Evolutionary conservation across 306 rosid genomes (phyloP), one percentile per base, ranked within the genome.

Genomic region (Quercus wislizeni): DNA sequence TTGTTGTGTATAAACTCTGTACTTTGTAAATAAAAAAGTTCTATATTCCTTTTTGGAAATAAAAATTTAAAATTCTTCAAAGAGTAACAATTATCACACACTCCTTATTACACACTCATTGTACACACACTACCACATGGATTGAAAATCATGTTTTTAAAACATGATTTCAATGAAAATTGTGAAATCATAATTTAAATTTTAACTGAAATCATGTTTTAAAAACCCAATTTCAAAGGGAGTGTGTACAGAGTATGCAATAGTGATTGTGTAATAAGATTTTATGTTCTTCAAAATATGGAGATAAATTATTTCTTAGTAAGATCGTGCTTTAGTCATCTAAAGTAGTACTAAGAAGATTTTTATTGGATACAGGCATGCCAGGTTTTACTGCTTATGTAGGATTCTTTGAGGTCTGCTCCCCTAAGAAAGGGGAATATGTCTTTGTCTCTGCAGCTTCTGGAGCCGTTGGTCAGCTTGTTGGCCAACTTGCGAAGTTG

Each of bases 401-500:
- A 23, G 88, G 87, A 18, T 82, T 86, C 76, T 89, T 74, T 77
- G 88, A 86, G 55, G 81, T 90, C 20, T 88, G 89, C 38, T 64
- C 61, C 21, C 88, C 90, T 6, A 87, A 81, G 74, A 86, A 88
- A 74, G 94, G 88, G 57, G 91, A 88, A 6, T 25, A 59, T 69
- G 92, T 88, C 2, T 86, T 90, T 14, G 54, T 90, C 12, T 90
- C 94, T 46, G 84, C 92, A 63, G 84, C 90, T 74, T 82, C 77
- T 78, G 90, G 88, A 41, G 92, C 90, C 7, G 83, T 88, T 61
- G 92, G 92, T 68, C 90, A 88, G 81, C 79, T 86, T 72, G 92
- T 88, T 19, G 90, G 92, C 0, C 92, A 88, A 38, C 55, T 88
- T 38, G 92, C 92, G 25, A 88, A 90, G 21, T 55, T 88, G 87